Evolutionary conservation across 805 yeast species (phyloP).

Genomic region (Jamesozyma lodderae): DNA sequence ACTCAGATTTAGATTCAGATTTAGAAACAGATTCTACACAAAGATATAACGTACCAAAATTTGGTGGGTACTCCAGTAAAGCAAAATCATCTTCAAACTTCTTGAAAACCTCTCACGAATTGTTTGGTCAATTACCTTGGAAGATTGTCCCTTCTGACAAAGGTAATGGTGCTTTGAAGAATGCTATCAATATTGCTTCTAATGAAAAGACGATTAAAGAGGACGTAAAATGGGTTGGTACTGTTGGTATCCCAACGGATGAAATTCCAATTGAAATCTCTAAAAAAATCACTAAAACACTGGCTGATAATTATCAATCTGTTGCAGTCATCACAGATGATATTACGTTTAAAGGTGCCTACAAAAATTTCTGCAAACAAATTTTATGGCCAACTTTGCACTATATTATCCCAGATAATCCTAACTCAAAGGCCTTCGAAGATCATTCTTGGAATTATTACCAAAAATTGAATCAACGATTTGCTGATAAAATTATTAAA

Average conservation of each 20-base stretch:
- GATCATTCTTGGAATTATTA: slow-evolving; percentile 92
- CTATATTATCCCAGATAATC: slow-evolving; percentile 92
- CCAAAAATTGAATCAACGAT: slow-evolving; percentile 58
- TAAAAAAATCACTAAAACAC: slow-evolving; percentile 40
- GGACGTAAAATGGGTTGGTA: slow-evolving; percentile 71
- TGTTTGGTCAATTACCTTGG: slow-evolving; percentile 57
- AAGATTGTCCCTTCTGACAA: slow-evolving; percentile 53
- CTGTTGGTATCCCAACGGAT: slow-evolving; percentile 86
- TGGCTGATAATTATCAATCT: slow-evolving; percentile 43
- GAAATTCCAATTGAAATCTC: slow-evolving; percentile 53
- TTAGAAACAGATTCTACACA: slow-evolving; percentile 15
- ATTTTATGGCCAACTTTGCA: slow-evolving; percentile 93
- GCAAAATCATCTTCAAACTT: slow-evolving; percentile 36
- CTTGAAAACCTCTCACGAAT: slow-evolving; percentile 31
- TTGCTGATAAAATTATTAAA: slow-evolving; percentile 68
- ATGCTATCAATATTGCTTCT: slow-evolving; percentile 65
- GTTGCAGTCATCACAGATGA: slow-evolving; percentile 70
- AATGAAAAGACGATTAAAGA: slow-evolving; percentile 31
- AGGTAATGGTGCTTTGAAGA: slow-evolving; percentile 84
- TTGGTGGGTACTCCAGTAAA: slow-evolving; percentile 67
- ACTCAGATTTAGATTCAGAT: slow-evolving; percentile 13
- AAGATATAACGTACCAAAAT: slow-evolving; percentile 35
- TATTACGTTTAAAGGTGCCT: slow-evolving; percentile 79
- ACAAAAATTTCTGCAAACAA: slow-evolving; percentile 84
- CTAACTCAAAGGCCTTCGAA: slow-evolving; percentile 88